Evolutionary conservation across 2,329 filamentous ascomycete genomes (phyloP), one percentile per base, ranked within the genome.

Genomic region (Hypoxylon sp.): DNA sequence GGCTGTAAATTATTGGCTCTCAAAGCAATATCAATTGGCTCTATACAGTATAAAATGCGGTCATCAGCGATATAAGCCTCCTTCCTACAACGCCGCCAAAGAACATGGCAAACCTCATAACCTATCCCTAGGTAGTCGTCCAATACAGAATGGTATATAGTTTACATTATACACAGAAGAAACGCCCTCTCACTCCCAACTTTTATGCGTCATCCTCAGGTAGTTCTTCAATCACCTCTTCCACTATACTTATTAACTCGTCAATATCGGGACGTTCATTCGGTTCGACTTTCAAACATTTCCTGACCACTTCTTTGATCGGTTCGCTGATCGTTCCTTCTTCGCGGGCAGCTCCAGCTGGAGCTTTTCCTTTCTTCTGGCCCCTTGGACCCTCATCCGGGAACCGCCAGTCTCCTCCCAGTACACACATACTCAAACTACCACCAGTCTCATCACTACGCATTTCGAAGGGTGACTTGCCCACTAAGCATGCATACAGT

Each of bases 391-490:
- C 86, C 69, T 97, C 92, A 63, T 96, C 92, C 0, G 94, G 94
- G 72, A 97, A 99, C 41, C 91, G 82, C 93, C 94, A 99, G 73
- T 97, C 93, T 27, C 93, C 94, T 53, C 91, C 90, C 11, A 96
- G 76, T 12, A 97, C 90, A 69, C 93, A 97, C 62, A 97, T 89
- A 62, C 89, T 95, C 59, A 99, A 76, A 60, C 89, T 94, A 32
- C 94, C 94, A 59, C 94, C 94, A 0, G 94, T 97, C 76, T 99
- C 93, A 71, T 99, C 94, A 60, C 88, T 93, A 55, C 94, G 87
- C 69, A 92, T 90, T 77, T 99, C 94, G 65, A 99, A 99, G 2
- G 94, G 94, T 9, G 90, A 95, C 73, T 99, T 97, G 60, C 94
- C 94, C 19, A 97, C 91, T 7, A 99, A 81, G 67, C 94, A 97